Percentiles rank a stretch among this genome's conserved stretches.
Conservation (phyloP, 495 filamentous ascomycete species). For the Penicillium pulvis region DNA sequence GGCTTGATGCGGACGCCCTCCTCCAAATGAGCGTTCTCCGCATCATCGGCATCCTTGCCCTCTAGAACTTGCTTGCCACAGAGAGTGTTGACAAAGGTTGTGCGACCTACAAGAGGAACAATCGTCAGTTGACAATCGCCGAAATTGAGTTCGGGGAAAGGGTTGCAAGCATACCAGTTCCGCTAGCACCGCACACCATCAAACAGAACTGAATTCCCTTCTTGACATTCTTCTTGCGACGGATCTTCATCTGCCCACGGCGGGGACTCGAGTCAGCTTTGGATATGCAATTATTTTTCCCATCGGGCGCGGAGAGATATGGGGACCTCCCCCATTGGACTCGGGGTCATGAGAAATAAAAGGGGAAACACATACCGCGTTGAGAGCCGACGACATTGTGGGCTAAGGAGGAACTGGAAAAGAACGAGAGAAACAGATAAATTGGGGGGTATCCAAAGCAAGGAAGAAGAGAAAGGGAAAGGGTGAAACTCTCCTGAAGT, state of each 20-base stretch:
- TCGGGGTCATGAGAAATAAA: constrained; percentile 36
- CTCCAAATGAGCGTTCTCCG: constrained; percentile 84
- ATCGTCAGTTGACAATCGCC: constrained; percentile 35
- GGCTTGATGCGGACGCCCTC: constrained; percentile 98
- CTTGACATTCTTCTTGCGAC: constrained; percentile 99
- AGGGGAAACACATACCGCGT: constrained; percentile 58
- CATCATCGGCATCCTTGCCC: constrained; percentile 89
- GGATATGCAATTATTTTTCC: constrained; percentile 17
- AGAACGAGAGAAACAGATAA: constrained; percentile 21
- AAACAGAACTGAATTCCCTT: constrained; percentile 99
- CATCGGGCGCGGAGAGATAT: constrained; percentile 23
- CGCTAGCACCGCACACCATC: constrained; percentile 99
- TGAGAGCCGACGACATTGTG: constrained; percentile 64
- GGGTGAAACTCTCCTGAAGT: constrained; percentile 27
- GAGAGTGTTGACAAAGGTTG: constrained; percentile 98
- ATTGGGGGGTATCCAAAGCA: constrained; percentile 16
- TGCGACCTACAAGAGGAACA: constrained; percentile 66
- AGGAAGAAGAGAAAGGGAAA: constrained; percentile 21
- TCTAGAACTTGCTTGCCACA: constrained; percentile 90
- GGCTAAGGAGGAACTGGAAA: constrained; percentile 28
- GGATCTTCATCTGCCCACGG: constrained; percentile 78
- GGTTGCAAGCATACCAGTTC: constrained; percentile 72
- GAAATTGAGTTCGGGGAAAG: constrained; percentile 2
- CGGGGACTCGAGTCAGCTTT: constrained; percentile 28
- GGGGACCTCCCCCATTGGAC: constrained; percentile 33